Conservation (phyloP, 1,139 yeast species). For the Zhuliangozyma parablackwelliae region DNA sequence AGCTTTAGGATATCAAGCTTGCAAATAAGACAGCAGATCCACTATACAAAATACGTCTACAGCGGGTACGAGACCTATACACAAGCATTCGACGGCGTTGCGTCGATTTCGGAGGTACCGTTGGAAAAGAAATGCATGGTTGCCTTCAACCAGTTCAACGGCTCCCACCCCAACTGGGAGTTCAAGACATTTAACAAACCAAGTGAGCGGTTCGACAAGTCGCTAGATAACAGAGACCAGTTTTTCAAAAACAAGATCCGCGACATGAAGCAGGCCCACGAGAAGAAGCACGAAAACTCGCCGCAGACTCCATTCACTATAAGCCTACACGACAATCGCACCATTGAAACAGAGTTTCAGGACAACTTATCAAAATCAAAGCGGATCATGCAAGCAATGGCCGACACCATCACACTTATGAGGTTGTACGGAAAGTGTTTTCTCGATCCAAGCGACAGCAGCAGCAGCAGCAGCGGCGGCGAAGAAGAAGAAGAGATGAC, state of each 20-base stretch:
- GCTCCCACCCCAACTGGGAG: conserved; percentile 22
- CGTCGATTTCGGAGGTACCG: conserved; percentile 12
- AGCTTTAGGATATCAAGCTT: conserved; percentile 14
- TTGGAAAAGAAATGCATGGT: conserved; percentile 23
- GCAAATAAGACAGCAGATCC: conserved; percentile 18
- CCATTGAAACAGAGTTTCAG: conserved; percentile 17
- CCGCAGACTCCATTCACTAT: neutral
- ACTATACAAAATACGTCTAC: conserved; percentile 28
- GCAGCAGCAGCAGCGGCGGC: no score
- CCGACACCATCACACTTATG: conserved; percentile 29
- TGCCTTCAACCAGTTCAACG: conserved; percentile 23
- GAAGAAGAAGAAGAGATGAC: conserved; percentile 2
- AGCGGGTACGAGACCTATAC: conserved; percentile 20
- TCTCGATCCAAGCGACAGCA: conserved; percentile 9
- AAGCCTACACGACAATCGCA: conserved; percentile 12
- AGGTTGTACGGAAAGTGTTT: conserved; percentile 38
- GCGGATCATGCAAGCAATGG: conserved; percentile 28
- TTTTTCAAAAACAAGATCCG: conserved; percentile 7
- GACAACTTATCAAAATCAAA: conserved; percentile 14
- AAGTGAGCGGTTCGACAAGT: conserved; percentile 23
- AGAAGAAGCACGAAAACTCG: neutral
- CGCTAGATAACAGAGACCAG: conserved; percentile 15
- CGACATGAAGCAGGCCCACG: conserved; percentile 1
- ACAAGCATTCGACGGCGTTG: conserved; percentile 10
- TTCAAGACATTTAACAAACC: conserved; percentile 13